phyloP scores from a whole-genome alignment of 1,284 basidiomycete species.

The Lentinula novae-zelandiae region DNA sequence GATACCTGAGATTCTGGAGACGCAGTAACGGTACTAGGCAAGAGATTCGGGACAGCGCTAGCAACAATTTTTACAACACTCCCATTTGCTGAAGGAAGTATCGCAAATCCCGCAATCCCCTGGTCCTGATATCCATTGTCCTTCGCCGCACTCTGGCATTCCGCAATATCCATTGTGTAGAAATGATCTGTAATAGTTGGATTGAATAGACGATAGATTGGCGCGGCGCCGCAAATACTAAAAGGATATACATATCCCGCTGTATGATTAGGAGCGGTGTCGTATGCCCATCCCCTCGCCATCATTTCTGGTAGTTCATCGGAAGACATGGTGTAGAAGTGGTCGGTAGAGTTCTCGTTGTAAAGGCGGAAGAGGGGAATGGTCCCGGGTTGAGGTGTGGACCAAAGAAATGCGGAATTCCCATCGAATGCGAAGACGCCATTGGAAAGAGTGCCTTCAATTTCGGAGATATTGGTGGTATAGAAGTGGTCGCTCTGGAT shows the following conservation, averaged over 20 bases:
- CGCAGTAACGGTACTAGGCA: background rate
- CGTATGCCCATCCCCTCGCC: background rate
- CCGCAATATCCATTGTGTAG: constrained; percentile 4
- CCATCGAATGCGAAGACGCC: background rate
- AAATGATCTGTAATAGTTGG: background rate
- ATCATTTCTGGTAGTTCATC: background rate
- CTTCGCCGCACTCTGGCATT: background rate
- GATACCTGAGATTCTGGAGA: background rate
- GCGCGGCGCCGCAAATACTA: background rate
- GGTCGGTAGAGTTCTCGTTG: background rate
- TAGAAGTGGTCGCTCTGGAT: background rate
- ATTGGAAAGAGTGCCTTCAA: background rate
- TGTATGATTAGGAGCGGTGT: background rate
- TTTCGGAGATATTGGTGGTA: constrained; percentile 3
- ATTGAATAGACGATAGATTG: background rate
- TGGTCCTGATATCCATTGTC: background rate
- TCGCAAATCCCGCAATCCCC: constrained; percentile 3
- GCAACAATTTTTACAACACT: background rate
- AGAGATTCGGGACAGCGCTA: background rate
- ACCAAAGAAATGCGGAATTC: background rate
- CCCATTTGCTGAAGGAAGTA: background rate
- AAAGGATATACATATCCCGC: constrained; percentile 1
- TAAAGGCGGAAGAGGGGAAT: constrained; percentile 3
- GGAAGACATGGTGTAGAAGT: constrained; percentile 1
- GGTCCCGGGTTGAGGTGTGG: background rate